Evolutionary conservation across 495 filamentous ascomycete species (phyloP), one percentile per base, ranked within the genome.

Genomic region (Aspergillus haitiensis): DNA sequence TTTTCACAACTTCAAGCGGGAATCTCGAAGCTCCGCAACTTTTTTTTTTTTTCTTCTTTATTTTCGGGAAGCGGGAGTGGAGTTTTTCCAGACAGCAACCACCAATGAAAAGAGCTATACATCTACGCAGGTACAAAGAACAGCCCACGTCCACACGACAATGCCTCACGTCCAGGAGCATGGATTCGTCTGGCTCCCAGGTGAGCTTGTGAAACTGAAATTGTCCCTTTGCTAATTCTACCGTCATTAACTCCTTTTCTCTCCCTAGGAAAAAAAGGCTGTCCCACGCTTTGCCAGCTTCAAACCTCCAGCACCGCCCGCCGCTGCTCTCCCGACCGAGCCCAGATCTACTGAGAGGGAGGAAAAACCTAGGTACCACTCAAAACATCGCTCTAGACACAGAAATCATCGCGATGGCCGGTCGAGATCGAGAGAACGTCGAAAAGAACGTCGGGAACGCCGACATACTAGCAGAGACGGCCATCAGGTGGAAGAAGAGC

Each of bases 281-380:
- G 74, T 87, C 55, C 88, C 88, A 34, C 88, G 82, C 45, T 91
- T 91, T 62, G 77, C 77, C 45, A 90, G 87, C 60, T 91, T 89
- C 78, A 86, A 81, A 60, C 79, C 82, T 37, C 58, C 68, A 55
- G 58, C 72, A 45, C 70, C 58, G 57, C 67, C 71, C 50, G 54
- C 66, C 21, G 60, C 37, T 61, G 63, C 65, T 63, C 63, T 56
- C 42, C 67, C 60, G 32, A 16, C 52, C 62, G 56, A 66, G 42
- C 61, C 58, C 60, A 66, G 60, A 16, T 59, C 32, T 58, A 52
- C 42, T 35, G 56, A 64, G 27, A 56, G 51, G 55, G 51, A 68
- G 47, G 67, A 71, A 55, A 66, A 55, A 32, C 61, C 60, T 11
- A 61, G 70, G 15, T 68, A 67, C 48, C 67, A 59, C 9, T 58